These are phyloP conservation scores for Aureobasidium zeae DNA, from an alignment of 2,329 filamentous ascomycete species.

Conservation along the genomic window DNA sequence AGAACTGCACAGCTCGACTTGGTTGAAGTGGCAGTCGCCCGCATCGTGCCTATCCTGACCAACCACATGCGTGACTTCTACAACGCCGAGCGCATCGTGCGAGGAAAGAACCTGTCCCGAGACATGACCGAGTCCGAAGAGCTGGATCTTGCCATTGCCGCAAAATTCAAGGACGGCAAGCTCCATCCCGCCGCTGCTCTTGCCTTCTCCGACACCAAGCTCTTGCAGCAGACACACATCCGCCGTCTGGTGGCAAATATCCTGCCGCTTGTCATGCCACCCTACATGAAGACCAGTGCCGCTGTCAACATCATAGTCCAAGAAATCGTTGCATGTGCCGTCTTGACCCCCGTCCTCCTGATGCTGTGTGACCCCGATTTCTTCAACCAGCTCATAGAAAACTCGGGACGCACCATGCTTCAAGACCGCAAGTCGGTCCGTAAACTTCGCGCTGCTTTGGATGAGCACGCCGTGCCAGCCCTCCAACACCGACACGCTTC, in stretches of 20 bases:
- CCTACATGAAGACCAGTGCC: slow-evolving; percentile 65
- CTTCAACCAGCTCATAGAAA: slow-evolving; percentile 95
- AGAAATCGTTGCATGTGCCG: slow-evolving; percentile 88
- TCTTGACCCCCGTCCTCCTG: slow-evolving; percentile 71
- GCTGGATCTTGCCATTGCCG: slow-evolving; percentile 89
- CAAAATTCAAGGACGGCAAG: slow-evolving; percentile 80
- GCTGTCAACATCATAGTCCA: slow-evolving; percentile 71
- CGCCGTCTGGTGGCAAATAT: slow-evolving; percentile 64
- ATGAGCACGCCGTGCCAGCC: slow-evolving; percentile 82
- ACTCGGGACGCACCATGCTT: slow-evolving; percentile 61
- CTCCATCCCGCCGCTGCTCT: slow-evolving; percentile 79
- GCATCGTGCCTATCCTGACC: slow-evolving; percentile 79
- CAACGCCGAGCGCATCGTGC: slow-evolving; percentile 75
- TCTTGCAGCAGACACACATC: slow-evolving; percentile 80
- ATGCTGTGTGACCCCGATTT: slow-evolving; percentile 84
- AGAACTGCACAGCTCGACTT: slow-evolving; percentile 68
- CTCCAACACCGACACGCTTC: slow-evolving; percentile 56
- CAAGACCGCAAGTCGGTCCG: slow-evolving; percentile 93
- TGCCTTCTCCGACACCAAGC: slow-evolving; percentile 73
- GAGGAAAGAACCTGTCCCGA: slow-evolving; percentile 78
- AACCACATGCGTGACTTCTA: slow-evolving; percentile 84
- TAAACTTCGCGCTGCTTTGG: slow-evolving; percentile 80
- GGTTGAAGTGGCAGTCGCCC: slow-evolving; percentile 71
- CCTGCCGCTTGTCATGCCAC: slow-evolving; percentile 65
- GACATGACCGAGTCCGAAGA: slow-evolving; percentile 94